These are phyloP conservation scores for Aspergillus asperescens DNA, from an alignment of 495 filamentous ascomycete genomes.

Conservation along the genomic window DNA sequence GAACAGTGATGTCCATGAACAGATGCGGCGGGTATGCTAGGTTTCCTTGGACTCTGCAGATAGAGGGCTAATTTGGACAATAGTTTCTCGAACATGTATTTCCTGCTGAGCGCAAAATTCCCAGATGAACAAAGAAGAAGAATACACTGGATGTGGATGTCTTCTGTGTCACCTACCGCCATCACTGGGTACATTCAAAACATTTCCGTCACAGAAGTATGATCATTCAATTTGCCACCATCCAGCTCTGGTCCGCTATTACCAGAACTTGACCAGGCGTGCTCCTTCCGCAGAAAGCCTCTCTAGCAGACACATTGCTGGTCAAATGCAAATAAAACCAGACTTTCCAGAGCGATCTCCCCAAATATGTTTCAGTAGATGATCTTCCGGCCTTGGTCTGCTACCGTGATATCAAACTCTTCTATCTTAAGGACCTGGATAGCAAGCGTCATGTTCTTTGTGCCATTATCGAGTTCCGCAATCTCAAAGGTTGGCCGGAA, in stretches of 20 bases:
- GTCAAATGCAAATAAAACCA: constrained; percentile 17
- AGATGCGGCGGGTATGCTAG: constrained; percentile 21
- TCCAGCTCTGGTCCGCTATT: constrained; percentile 30
- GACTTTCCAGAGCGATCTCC: constrained; percentile 28
- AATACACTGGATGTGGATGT: constrained; percentile 23
- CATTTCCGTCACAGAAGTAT: constrained; percentile 29
- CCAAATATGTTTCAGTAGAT: constrained; percentile 17
- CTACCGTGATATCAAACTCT: constrained; percentile 29
- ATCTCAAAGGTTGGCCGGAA: constrained; percentile 27
- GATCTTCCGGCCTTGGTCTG: constrained; percentile 27
- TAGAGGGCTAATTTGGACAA: constrained; percentile 13
- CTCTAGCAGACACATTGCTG: constrained; percentile 14
- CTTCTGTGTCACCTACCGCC: constrained; percentile 21
- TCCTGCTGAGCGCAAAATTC: constrained; percentile 14
- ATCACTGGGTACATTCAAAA: constrained; percentile 28
- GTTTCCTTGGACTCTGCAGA: constrained; percentile 3
- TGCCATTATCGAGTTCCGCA: constrained; percentile 26
- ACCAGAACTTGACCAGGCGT: constrained; percentile 26
- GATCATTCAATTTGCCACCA: constrained; percentile 25
- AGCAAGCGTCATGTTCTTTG: constrained; percentile 27
- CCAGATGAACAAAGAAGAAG: constrained; percentile 10
- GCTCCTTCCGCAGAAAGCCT: constrained; percentile 23
- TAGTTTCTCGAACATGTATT: constrained; percentile 18
- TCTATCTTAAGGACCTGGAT: constrained; percentile 23
- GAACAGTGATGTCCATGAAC: constrained; percentile 17